phyloP scores from a whole-genome alignment of 1,139 yeast genomes.

The Debaryomyces coudertii region DNA sequence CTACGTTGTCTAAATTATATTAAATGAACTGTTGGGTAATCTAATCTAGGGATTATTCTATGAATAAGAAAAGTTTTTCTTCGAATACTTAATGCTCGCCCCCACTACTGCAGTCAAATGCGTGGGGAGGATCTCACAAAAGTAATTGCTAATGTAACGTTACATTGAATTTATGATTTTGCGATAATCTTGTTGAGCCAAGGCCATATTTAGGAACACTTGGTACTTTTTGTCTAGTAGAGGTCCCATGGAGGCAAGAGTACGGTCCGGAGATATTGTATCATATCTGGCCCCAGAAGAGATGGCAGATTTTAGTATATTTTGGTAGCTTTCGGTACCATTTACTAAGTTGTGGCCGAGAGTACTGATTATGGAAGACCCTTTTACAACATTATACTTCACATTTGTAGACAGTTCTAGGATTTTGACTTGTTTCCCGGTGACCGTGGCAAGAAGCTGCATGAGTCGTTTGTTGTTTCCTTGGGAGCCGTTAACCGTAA shows the following conservation, averaged over 20 bases:
- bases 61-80: slow-evolving; percentile 6
- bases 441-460: slow-evolving; percentile 27
- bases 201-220: slow-evolving; percentile 39
- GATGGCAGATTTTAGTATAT: background rate
- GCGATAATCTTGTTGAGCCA: slow-evolving; percentile 34
- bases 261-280: slow-evolving; percentile 5
- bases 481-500: slow-evolving; percentile 56
- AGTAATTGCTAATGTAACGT: slow-evolving; percentile 1
- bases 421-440: slow-evolving; percentile 27
- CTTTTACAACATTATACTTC: slow-evolving; percentile 37
- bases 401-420: slow-evolving; percentile 15
- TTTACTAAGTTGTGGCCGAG: slow-evolving; percentile 13
- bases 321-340: slow-evolving; percentile 1
- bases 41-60: background rate
- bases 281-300: background rate
- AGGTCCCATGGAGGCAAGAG: background rate
- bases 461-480: slow-evolving; percentile 48
- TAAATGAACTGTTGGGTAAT: background rate
- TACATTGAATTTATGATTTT: slow-evolving; percentile 20
- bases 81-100: background rate
- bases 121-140: slow-evolving; percentile 3
- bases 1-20: background rate
- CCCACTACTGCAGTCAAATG: slow-evolving; percentile 2
- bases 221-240: slow-evolving; percentile 29
- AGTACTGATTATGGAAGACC: slow-evolving; percentile 38